Conservation (phyloP, 352 stramenopile species). For the Pelagophyceae sp. region DNA sequence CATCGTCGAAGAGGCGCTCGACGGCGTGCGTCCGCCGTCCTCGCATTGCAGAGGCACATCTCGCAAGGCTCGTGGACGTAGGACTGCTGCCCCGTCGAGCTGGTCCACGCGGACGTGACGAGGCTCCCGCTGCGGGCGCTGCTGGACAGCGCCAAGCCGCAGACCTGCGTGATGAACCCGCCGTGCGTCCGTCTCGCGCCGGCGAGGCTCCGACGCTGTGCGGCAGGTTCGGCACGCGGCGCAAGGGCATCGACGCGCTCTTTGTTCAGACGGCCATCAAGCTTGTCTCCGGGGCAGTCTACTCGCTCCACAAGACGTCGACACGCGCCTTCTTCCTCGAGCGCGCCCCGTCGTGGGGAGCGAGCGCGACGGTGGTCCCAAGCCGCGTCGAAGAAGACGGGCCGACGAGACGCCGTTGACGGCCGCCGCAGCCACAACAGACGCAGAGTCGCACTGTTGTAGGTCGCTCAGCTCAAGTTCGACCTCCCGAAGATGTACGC, state of each 20-base stretch:
- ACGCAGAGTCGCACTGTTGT: too few relatives aligned
- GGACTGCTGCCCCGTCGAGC: background rate
- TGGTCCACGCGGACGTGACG: background rate
- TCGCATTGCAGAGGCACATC: too few relatives aligned
- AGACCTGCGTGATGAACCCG: slow-evolving; percentile 16
- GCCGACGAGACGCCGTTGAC: too few relatives aligned
- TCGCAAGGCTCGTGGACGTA: too few relatives aligned
- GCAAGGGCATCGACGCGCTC: background rate
- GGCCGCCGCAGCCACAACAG: too few relatives aligned
- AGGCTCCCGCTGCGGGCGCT: background rate
- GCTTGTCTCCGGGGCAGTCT: background rate
- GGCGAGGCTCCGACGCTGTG: too few relatives aligned
- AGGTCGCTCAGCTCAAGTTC: slow-evolving; percentile 7
- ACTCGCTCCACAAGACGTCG: slow-evolving; percentile 18
- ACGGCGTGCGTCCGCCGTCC: too few relatives aligned
- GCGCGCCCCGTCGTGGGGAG: background rate
- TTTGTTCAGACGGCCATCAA: background rate
- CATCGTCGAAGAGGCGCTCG: background rate
- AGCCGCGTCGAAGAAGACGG: too few relatives aligned
- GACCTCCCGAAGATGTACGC: background rate
- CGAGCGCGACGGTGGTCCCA: background rate
- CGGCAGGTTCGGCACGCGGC: slow-evolving; percentile 19
- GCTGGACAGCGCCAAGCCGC: background rate
- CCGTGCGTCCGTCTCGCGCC: too few relatives aligned
- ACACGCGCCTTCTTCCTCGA: slow-evolving; percentile 8